Percentiles rank a stretch among this genome's conserved stretches.
phyloP scores from a whole-genome alignment of 345 rosid species.

The Triadica sebifera region DNA sequence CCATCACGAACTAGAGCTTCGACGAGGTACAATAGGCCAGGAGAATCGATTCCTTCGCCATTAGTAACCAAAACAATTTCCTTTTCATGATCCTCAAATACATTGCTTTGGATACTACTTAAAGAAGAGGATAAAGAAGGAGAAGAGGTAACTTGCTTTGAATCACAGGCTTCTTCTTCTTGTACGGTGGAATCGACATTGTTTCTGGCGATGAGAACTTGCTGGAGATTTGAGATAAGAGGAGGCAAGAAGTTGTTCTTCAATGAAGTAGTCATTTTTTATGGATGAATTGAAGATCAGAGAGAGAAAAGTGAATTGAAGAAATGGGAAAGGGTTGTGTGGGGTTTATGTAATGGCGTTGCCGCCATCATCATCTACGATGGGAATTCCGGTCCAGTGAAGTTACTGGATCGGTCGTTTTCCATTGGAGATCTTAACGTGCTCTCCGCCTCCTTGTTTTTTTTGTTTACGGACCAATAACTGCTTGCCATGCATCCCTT shows the following conservation, averaged over 20 bases:
- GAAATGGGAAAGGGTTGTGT: no score
- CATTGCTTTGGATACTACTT: neutral
- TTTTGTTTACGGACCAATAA: neutral
- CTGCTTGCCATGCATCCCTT: neutral
- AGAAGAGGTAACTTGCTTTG: neutral
- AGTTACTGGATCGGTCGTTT: constrained; percentile 9
- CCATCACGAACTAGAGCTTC: constrained; percentile 27
- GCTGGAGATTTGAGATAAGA: constrained; percentile 37
- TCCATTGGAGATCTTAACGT: neutral
- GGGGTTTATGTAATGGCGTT: neutral
- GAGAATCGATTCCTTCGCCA: constrained; percentile 42
- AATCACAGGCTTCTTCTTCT: neutral
- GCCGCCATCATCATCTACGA: neutral
- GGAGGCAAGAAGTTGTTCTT: constrained; percentile 39
- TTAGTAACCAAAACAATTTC: constrained; percentile 31
- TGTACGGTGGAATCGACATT: neutral
- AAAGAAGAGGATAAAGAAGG: neutral
- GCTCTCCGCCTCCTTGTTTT: neutral
- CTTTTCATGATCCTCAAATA: constrained; percentile 8
- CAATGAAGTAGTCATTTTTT: constrained; percentile 19
- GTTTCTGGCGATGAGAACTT: constrained; percentile 27
- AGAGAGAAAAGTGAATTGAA: no score
- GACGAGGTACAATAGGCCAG: constrained; percentile 36
- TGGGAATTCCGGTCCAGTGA: neutral
- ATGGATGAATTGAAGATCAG: neutral